These are phyloP conservation scores for Tremella fuciformis DNA, from an alignment of 768 basidiomycete species.

Conservation along the genomic window DNA sequence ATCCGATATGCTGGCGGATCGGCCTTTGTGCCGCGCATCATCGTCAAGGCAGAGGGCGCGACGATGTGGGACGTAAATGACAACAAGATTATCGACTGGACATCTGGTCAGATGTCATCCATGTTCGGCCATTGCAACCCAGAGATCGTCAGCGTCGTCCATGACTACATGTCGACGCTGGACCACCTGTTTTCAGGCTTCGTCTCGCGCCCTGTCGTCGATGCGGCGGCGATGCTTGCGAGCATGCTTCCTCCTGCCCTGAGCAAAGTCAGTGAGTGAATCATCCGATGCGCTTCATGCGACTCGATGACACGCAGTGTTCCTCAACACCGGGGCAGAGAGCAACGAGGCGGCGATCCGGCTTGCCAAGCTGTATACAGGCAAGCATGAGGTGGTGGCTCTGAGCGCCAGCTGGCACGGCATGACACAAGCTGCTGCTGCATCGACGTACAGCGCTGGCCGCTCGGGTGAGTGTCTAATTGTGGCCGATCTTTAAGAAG, in stretches of 20 bases:
- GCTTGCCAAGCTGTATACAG: slow-evolving; percentile 40
- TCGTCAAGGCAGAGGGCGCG: slow-evolving; percentile 18
- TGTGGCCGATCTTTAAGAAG: too few species aligned
- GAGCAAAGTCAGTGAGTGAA: too few species aligned
- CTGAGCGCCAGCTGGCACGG: slow-evolving; percentile 34
- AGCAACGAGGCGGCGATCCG: slow-evolving; percentile 37
- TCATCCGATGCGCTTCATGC: too few species aligned
- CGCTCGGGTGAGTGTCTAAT: slow-evolving; percentile 10
- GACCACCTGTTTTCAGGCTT: slow-evolving; percentile 42
- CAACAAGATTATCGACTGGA: slow-evolving; percentile 38
- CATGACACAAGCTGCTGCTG: slow-evolving; percentile 20
- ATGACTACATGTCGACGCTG: slow-evolving; percentile 16
- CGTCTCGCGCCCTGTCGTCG: slow-evolving; percentile 30
- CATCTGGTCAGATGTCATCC: slow-evolving; percentile 40
- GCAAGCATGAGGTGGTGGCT: slow-evolving; percentile 34
- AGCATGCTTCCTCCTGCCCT: slow-evolving; percentile 24
- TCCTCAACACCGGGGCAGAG: slow-evolving; percentile 36
- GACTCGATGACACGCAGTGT: slow-evolving; percentile 20
- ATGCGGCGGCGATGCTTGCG: slow-evolving; percentile 23
- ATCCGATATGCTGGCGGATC: slow-evolving; percentile 19
- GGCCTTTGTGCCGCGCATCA: slow-evolving; percentile 6
- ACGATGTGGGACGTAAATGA: slow-evolving; percentile 27
- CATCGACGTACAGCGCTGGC: slow-evolving; percentile 23
- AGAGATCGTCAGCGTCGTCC: slow-evolving; percentile 26
- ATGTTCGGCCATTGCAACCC: slow-evolving; percentile 41